Conservation (phyloP, 1,284 basidiomycete species). For the Austroboletus novae-zelandiae region DNA sequence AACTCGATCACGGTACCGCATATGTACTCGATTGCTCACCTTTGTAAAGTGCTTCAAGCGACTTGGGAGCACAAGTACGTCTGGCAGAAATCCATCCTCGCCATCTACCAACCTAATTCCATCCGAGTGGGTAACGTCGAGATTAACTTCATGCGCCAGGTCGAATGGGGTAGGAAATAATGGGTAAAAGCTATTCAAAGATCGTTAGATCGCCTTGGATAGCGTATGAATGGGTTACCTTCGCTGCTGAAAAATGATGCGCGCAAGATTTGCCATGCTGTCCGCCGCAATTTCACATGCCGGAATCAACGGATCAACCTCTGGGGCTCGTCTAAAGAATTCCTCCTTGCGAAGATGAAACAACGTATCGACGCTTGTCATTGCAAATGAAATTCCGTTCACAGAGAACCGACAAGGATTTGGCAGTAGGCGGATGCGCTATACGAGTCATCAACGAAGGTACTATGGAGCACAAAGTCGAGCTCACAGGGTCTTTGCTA, state of each 20-base stretch:
- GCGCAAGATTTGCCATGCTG: constrained; percentile 73
- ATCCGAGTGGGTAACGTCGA: constrained; percentile 79
- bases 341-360: constrained; percentile 90
- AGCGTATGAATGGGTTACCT: constrained; percentile 47
- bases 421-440: constrained; percentile 80
- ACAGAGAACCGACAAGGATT: constrained; percentile 87
- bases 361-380: constrained; percentile 81
- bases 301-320: constrained; percentile 49
- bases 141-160: constrained; percentile 75
- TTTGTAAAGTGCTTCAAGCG: constrained; percentile 84
- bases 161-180: constrained; percentile 85
- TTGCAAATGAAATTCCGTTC: constrained; percentile 80
- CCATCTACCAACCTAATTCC: constrained; percentile 46
- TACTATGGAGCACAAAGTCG: background rate
- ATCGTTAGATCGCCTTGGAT: constrained; percentile 3
- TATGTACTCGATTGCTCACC: constrained; percentile 40
- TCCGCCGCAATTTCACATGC: constrained; percentile 57
- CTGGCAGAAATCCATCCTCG: constrained; percentile 57
- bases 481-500: constrained; percentile 47
- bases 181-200: constrained; percentile 79
- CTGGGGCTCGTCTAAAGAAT: constrained; percentile 68
- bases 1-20: background rate
- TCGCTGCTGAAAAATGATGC: constrained; percentile 84
- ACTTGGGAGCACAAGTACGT: constrained; percentile 84
- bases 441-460: constrained; percentile 1